A percentile compares a stretch with the other conserved stretches of the same genome.
Conservation (phyloP, 2,329 filamentous ascomycete genomes). For the Elsinoe perseae region DNA sequence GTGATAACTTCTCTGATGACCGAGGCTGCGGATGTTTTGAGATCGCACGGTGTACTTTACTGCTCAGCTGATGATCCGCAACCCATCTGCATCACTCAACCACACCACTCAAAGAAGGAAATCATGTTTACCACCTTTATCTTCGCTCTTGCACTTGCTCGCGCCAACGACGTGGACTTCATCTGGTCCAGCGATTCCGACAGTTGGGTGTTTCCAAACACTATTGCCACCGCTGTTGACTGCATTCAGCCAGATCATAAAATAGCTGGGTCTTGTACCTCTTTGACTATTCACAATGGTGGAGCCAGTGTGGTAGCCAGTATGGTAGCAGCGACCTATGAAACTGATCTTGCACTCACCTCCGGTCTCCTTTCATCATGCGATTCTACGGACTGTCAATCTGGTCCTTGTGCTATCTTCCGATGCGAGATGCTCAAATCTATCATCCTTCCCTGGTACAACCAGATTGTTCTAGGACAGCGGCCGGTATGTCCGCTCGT, state of each 20-base stretch:
- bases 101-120: not conserved
- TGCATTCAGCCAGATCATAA: not conserved
- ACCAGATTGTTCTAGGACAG: not conserved
- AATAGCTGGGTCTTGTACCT: not conserved
- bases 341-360: not conserved
- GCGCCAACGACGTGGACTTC: not conserved
- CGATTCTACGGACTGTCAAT: not conserved
- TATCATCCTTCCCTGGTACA: constrained; percentile 3
- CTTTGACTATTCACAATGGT: constrained; percentile 8
- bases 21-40: not conserved
- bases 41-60: not conserved
- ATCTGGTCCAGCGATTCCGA: constrained; percentile 6
- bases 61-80: not conserved
- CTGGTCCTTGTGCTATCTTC: not conserved
- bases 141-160: not conserved
- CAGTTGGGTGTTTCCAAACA: not conserved
- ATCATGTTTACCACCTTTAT: constrained; percentile 7
- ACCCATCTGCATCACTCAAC: not conserved
- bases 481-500: not conserved
- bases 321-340: constrained; percentile 5
- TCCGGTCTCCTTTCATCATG: not conserved
- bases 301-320: not conserved
- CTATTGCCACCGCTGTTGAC: not conserved
- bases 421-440: not conserved
- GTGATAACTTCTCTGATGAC: not conserved